Conservation (phyloP, 1,284 basidiomycete species). For the Caloboletus firmus region DNA sequence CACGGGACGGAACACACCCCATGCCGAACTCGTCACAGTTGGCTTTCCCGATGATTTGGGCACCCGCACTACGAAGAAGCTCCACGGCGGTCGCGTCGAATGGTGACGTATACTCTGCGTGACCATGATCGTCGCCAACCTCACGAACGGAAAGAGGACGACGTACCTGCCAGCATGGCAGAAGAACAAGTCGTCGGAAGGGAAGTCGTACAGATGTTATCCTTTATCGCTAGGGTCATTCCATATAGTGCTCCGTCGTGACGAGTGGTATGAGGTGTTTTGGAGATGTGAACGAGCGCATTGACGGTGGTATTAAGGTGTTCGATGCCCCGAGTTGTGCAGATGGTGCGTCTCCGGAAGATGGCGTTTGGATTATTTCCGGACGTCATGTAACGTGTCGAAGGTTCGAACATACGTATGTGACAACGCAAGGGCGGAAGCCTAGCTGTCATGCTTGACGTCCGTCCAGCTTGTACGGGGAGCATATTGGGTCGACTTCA, state of each 20-base stretch:
- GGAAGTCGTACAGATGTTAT: slow-evolving; percentile 75
- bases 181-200: slow-evolving; percentile 83
- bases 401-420: not conserved
- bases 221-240: slow-evolving; percentile 72
- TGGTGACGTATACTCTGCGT: slow-evolving; percentile 70
- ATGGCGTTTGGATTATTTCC: not conserved
- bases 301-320: slow-evolving; percentile 17
- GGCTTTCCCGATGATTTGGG: slow-evolving; percentile 80
- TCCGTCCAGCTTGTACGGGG: not conserved
- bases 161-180: slow-evolving; percentile 63
- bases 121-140: not conserved
- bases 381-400: not conserved
- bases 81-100: slow-evolving; percentile 87
- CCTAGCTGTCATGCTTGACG: not conserved
- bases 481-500: too few species aligned
- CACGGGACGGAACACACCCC: slow-evolving; percentile 61
- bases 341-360: slow-evolving; percentile 11
- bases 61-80: slow-evolving; percentile 65
- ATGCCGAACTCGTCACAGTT: slow-evolving; percentile 99
- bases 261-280: not conserved
- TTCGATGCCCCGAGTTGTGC: slow-evolving; percentile 11
- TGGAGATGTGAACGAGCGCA: slow-evolving; percentile 21
- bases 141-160: not conserved
- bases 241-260: slow-evolving; percentile 34
- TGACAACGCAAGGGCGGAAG: not conserved